Evolutionary conservation across 139 green algal genomes (phyloP).

Genomic region (Penium margaritaceum): DNA sequence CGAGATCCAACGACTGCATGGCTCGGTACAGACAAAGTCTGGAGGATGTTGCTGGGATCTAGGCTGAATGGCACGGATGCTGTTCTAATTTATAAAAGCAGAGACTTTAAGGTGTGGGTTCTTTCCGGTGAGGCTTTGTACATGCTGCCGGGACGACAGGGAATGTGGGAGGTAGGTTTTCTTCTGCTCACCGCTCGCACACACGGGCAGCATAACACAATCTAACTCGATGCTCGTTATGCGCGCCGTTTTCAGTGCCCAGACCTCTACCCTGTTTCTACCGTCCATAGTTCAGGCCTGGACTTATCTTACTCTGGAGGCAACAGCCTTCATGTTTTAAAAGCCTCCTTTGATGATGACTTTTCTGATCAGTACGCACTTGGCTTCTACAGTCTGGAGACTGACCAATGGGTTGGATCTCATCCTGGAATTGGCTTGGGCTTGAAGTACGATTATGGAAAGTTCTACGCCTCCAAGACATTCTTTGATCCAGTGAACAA

Average conservation of each 20-base stretch:
- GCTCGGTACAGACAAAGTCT: conserved; percentile 14
- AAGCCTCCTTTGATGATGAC: conserved; percentile 25
- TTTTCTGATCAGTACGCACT: conserved; percentile 20
- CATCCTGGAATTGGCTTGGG: conserved; percentile 15
- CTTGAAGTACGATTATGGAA: conserved; percentile 20
- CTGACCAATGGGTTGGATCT: conserved; percentile 11
- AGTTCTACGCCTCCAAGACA: conserved; percentile 41
- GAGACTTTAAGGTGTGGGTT: conserved; percentile 16
- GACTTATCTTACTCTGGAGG: background rate
- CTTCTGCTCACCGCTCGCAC: background rate
- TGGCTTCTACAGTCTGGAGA: conserved; percentile 10
- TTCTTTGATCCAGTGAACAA: conserved; percentile 19
- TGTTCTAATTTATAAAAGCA: conserved; percentile 20
- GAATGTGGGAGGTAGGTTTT: conserved; percentile 40
- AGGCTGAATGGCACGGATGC: background rate
- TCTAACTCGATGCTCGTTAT: background rate
- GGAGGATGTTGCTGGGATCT: conserved; percentile 24
- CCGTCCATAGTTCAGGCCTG: background rate
- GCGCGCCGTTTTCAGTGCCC: conserved; percentile 12
- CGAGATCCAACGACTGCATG: conserved; percentile 35
- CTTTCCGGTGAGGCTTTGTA: background rate
- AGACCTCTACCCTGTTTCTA: conserved; percentile 25
- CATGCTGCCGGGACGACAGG: background rate
- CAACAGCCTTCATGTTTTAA: conserved; percentile 18
- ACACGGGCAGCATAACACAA: background rate